Conservation (phyloP, 2,329 filamentous ascomycete species). For the Cordyceps farinosa region DNA sequence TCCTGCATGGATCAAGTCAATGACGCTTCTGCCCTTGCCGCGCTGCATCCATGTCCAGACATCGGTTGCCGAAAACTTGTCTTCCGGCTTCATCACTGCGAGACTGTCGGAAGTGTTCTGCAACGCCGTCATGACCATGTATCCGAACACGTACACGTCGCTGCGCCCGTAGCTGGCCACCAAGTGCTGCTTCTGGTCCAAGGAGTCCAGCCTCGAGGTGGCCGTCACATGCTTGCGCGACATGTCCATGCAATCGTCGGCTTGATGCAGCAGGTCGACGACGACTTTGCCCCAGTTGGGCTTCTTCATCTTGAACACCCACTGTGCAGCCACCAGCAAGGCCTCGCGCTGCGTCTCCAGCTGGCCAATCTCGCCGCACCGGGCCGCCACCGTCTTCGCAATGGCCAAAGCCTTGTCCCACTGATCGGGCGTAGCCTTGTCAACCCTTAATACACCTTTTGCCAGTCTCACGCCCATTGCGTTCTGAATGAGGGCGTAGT, state of each 20-base stretch:
- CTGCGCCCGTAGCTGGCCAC: conserved; percentile 3
- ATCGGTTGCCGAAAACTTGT: background rate
- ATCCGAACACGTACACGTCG: conserved; percentile 7
- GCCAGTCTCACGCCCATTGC: background rate
- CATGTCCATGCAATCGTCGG: conserved; percentile 7
- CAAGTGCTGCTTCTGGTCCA: conserved; percentile 6
- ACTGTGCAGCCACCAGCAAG: background rate
- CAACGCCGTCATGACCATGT: conserved; percentile 5
- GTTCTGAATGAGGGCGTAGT: background rate
- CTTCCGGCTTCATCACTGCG: background rate
- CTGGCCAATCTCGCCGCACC: background rate
- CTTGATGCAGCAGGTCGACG: background rate
- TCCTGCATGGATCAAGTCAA: background rate
- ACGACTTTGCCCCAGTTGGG: background rate
- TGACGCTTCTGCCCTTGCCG: conserved; percentile 7
- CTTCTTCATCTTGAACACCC: background rate
- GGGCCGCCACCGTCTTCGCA: background rate
- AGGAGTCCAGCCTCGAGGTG: background rate
- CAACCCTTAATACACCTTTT: background rate
- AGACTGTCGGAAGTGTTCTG: background rate
- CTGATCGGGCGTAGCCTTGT: background rate
- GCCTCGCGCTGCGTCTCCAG: background rate
- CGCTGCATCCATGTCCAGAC: conserved; percentile 9
- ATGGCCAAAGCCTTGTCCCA: background rate
- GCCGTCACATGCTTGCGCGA: background rate